A percentile compares a stretch with the other conserved stretches of the same genome.
Conservation (phyloP, 768 basidiomycete genomes). For the Amanita thiersii region DNA sequence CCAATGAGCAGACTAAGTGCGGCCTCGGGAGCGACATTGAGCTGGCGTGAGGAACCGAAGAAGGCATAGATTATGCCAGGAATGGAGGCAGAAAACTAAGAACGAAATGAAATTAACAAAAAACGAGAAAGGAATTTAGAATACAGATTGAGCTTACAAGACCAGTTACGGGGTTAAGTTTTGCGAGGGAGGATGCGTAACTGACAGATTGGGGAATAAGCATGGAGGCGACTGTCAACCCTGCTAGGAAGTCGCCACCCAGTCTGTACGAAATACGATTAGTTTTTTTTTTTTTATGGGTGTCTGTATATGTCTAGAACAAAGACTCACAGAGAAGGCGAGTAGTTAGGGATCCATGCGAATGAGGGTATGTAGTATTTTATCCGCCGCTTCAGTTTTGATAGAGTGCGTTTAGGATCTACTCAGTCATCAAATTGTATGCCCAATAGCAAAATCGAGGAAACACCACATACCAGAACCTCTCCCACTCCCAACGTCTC, state of each 20-base stretch:
- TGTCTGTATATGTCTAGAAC: constrained; percentile 6
- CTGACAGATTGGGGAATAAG: constrained; percentile 85
- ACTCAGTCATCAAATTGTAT: too few species aligned
- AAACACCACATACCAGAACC: too few species aligned
- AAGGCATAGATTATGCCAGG: constrained; percentile 86
- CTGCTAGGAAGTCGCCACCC: constrained; percentile 66
- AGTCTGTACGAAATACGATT: constrained; percentile 20
- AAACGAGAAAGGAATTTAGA: neutral
- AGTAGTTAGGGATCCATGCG: constrained; percentile 76
- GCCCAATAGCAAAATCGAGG: too few species aligned
- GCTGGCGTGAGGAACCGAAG: constrained; percentile 77
- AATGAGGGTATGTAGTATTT: constrained; percentile 74
- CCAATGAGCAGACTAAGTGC: constrained; percentile 82
- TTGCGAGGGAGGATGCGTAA: constrained; percentile 84
- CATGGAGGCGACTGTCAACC: constrained; percentile 79
- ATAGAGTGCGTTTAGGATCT: constrained; percentile 12
- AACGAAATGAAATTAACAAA: neutral
- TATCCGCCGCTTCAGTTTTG: constrained; percentile 36
- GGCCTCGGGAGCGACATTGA: constrained; percentile 86
- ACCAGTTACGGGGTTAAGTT: constrained; percentile 78
- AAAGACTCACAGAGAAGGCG: constrained; percentile 48
- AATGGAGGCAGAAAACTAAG: constrained; percentile 75
- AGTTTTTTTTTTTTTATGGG: neutral
- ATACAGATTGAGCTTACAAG: constrained; percentile 53
- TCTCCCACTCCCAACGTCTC: too few species aligned